These are phyloP conservation scores for Paramyrothecium roridum DNA, from an alignment of 2,329 filamentous ascomycete genomes.

Conservation along the genomic window DNA sequence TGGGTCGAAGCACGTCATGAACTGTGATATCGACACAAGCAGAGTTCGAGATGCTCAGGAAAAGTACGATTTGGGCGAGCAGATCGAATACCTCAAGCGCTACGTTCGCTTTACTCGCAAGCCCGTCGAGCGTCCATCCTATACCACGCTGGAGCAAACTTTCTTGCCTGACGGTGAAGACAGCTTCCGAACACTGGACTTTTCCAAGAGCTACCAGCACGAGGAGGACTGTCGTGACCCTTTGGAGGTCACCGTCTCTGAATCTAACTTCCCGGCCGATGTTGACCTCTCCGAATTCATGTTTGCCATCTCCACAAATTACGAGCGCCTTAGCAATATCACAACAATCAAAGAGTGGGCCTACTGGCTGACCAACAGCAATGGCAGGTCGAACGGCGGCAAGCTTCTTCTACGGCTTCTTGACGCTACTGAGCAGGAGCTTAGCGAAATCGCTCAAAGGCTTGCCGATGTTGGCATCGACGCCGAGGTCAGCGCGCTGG, in stretches of 20 bases:
- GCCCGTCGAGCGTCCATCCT: conserved; percentile 37
- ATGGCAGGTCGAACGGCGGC: conserved; percentile 44
- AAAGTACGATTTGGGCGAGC: conserved; percentile 37
- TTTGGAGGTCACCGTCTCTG: conserved; percentile 37
- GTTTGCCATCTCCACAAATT: conserved; percentile 49
- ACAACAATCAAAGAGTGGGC: conserved; percentile 47
- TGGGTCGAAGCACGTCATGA: conserved; percentile 25
- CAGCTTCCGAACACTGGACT: conserved; percentile 21
- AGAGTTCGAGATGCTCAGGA: conserved; percentile 34
- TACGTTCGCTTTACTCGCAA: conserved; percentile 41
- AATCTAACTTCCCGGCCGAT: conserved; percentile 32
- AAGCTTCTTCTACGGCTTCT: conserved; percentile 43
- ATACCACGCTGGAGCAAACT: conserved; percentile 15
- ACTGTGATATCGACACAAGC: conserved; percentile 39
- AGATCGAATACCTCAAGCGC: conserved; percentile 45
- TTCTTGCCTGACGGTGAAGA: conserved; percentile 38
- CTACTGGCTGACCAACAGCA: conserved; percentile 47
- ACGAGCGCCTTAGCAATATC: conserved; percentile 39
- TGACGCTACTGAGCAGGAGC: conserved; percentile 41
- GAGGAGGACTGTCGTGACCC: conserved; percentile 23
- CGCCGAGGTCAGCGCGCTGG: conserved; percentile 44
- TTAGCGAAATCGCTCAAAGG: conserved; percentile 34
- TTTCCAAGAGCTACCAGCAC: conserved; percentile 27
- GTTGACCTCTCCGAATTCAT: conserved; percentile 37
- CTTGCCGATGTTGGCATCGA: conserved; percentile 40